Base-by-base conservation (phyloP, 2,329 filamentous ascomycete genomes). In the Xylariaceae sp. region DNA sequence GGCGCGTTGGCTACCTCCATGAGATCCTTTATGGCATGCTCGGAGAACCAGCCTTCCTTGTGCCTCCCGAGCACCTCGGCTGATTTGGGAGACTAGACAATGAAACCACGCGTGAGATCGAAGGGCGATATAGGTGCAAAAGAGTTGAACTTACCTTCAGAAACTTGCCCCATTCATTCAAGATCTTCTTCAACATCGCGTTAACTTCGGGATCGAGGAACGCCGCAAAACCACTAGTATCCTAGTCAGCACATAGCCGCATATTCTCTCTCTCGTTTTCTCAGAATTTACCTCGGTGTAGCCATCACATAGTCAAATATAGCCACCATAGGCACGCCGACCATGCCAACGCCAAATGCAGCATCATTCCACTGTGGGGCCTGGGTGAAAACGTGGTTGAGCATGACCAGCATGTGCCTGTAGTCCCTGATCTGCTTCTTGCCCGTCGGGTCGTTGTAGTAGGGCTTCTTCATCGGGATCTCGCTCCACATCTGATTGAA, bases 401-500 rank as follows among this genome's bases (percentile, higher is more conserved):
- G 74, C 7, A 89, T 76, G 18, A 75, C 72, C 16, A 91, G 76
- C 82, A 91, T 85, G 60, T 89, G 84, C 5, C 78, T 52, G 61
- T 87, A 88, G 70, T 88, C 80, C 7, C 67, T 80, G 51, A 91
- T 81, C 70, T 88, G 84, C 27, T 74, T 77, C 47, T 78, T 75
- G n/a, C 57, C 86, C 1, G 81, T 83, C 0, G 86, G 85, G 55
- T 89, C 86, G 6, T 73, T 75, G 53, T 70, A 66, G 70, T 90
- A 90, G 0, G 81, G 81, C 15, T 77, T 72, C 68, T 83, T 84
- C 26, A 68, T 66, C 0, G 87, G 86, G 16, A 89, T 75, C 70
- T 90, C 83, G 24, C 81, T 75, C 70, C 87, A 90, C 87, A 90
- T 90, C 58, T 80, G 75, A 20, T 75, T 74, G 64, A 88, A 83